A percentile compares a stretch with the other conserved stretches of the same genome.
Evolutionary conservation across 768 basidiomycete species (phyloP).

Genomic region (Serendipita sp.): DNA sequence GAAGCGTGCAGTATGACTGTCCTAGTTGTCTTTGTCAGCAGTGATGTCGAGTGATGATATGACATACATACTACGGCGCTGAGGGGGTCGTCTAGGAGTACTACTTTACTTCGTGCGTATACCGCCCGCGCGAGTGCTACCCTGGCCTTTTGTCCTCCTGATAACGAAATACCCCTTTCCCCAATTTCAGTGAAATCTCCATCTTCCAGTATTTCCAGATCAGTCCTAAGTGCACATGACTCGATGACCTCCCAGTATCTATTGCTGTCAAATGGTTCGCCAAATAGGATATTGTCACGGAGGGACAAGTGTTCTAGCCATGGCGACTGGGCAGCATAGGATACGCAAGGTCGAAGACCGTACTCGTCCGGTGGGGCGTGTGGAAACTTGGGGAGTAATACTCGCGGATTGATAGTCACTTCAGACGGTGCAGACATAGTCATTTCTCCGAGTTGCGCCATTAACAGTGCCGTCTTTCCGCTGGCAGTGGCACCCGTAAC

Average conservation of each 20-base stretch:
- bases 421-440: background rate
- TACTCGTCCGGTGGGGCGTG: conserved; percentile 17
- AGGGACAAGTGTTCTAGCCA: conserved; percentile 61
- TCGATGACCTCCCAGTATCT: conserved; percentile 62
- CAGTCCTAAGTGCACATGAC: conserved; percentile 66
- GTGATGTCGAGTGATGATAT: background rate
- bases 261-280: conserved; percentile 46
- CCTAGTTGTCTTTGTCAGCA: conserved; percentile 18
- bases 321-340: conserved; percentile 61
- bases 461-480: conserved; percentile 22
- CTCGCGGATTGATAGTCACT: conserved; percentile 10
- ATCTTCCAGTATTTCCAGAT: conserved; percentile 71
- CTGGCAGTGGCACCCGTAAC: conserved; percentile 20
- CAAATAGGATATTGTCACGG: conserved; percentile 69
- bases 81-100: conserved; percentile 30
- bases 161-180: conserved; percentile 11
- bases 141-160: conserved; percentile 18
- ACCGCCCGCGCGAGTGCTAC: conserved; percentile 25
- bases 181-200: conserved; percentile 36
- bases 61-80: conserved; percentile 4
- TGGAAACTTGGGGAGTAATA: conserved; percentile 20
- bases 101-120: conserved; percentile 28
- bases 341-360: conserved; percentile 30
- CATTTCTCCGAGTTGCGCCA: conserved; percentile 19
- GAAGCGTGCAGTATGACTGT: conserved; percentile 49